These are phyloP conservation scores for Dothideomycetes sp. DNA, from an alignment of 2,329 filamentous ascomycete genomes.

Conservation along the genomic window DNA sequence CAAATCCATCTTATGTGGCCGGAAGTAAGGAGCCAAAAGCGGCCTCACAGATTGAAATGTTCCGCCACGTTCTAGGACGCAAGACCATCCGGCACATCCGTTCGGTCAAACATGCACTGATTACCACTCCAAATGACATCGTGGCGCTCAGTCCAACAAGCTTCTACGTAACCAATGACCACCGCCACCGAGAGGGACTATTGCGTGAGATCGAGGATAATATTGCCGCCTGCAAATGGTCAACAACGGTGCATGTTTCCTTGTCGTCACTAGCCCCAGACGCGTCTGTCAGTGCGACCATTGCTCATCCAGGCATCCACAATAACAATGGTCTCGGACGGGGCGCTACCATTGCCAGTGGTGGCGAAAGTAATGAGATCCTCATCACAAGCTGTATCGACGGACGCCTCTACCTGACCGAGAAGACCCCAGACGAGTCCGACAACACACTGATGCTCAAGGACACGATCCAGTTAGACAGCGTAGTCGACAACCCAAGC, in stretches of 20 bases:
- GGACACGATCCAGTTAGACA: constrained; percentile 34
- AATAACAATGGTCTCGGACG: constrained; percentile 49
- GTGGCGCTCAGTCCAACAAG: constrained; percentile 34
- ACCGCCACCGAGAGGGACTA: constrained; percentile 39
- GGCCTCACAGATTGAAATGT: constrained; percentile 46
- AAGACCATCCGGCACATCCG: constrained; percentile 36
- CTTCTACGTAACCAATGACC: constrained; percentile 52
- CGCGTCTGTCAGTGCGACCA: constrained; percentile 28
- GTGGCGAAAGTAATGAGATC: no score
- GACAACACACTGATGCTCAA: constrained; percentile 27
- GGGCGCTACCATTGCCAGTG: constrained; percentile 15
- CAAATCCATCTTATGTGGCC: constrained; percentile 32
- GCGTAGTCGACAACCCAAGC: constrained; percentile 45
- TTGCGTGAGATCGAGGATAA: constrained; percentile 38
- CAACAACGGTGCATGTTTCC: constrained; percentile 20
- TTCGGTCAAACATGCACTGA: constrained; percentile 41
- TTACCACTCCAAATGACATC: constrained; percentile 50
- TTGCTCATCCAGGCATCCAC: constrained; percentile 36
- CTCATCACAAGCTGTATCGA: no score
- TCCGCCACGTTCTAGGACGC: constrained; percentile 40
- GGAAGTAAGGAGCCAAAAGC: constrained; percentile 13
- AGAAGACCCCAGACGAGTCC: not conserved
- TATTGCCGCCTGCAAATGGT: constrained; percentile 27
- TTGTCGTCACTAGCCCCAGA: not conserved
- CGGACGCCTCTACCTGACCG: no score